Evolutionary conservation across 306 rosid genomes (phyloP), one percentile per base, ranked within the genome.

Genomic region (Malus asiatica): DNA sequence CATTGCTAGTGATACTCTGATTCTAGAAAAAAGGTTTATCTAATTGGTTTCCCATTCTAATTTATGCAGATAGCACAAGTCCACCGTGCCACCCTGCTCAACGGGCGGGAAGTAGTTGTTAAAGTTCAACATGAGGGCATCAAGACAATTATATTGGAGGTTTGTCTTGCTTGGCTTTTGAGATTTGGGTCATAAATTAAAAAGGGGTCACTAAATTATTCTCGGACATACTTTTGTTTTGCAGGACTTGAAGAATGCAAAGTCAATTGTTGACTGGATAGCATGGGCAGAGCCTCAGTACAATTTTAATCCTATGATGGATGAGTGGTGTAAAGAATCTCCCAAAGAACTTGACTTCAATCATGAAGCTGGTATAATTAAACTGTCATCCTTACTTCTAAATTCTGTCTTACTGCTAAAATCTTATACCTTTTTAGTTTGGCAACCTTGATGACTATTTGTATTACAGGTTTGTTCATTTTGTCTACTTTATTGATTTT

Each of bases 311-410:
- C 99, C 99, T 55, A 90, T 96, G 88, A 96, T 96, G 74, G 93
- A 96, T 85, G 99, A 96, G 82, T 96, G 99, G 98, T 96, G 99
- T 98, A 90, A 84, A 88, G 99, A 96, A 88, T 96, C 93, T 84
- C 99, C 99, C 48, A 96, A 93, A 82, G 99, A 96, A 77, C 94
- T 96, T 60, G 96, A 96, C 83, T 93, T 92, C 89, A 93, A 88
- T 85, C 90, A 11, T 63, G 99, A 96, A 86, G 98, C 99, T 69
- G 99, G 99, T 96, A 85, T 66, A 71, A 69, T 82, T 22, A 57
- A n/a, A 13, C 42, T 40, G 57, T 35, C 19, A 4, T 30, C 29
- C 40, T 15, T 55, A 42, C 23, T 52, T 6, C 63, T 35, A 42
- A 20, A 65, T 38, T 55, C 63, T 70, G 46, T 61, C 68, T 27